These are phyloP conservation scores for Diaporthe batatas DNA, from an alignment of 2,329 filamentous ascomycete genomes.

Conservation along the genomic window DNA sequence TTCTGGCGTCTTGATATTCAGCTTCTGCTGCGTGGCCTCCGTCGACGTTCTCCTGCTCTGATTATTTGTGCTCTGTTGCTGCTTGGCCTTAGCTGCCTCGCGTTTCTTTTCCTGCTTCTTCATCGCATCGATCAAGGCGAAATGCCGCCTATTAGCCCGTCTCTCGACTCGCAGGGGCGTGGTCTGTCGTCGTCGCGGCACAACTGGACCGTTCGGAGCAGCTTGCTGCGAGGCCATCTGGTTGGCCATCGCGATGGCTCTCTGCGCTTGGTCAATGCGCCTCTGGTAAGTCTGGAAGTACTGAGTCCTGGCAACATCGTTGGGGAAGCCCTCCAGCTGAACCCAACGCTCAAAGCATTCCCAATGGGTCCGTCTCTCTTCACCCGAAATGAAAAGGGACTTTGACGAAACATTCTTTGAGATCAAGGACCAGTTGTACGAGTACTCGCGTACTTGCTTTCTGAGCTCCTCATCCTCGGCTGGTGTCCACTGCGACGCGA, in stretches of 20 bases:
- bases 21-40: conserved; percentile 66
- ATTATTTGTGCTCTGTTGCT: conserved; percentile 82
- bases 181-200: conserved; percentile 76
- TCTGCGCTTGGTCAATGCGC: conserved; percentile 71
- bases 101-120: conserved; percentile 95
- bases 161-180: conserved; percentile 88
- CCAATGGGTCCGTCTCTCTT: conserved; percentile 94
- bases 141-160: conserved; percentile 85
- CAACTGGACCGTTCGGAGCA: conserved; percentile 57
- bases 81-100: conserved; percentile 87
- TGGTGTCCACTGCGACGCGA: conserved; percentile 90
- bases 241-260: conserved; percentile 66
- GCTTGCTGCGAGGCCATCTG: conserved; percentile 59
- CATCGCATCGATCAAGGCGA: conserved; percentile 94
- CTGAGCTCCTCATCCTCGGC: conserved; percentile 92
- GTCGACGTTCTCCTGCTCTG: conserved; percentile 86
- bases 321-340: conserved; percentile 87
- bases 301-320: conserved; percentile 93
- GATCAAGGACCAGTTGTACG: conserved; percentile 98
- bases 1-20: conserved; percentile 80
- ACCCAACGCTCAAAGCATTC: conserved; percentile 99
- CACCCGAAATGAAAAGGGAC: conserved; percentile 84
- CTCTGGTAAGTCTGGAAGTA: conserved; percentile 85
- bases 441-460: conserved; percentile 87
- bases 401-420: conserved; percentile 81